These are phyloP conservation scores for Fusarium lyarnte DNA, from an alignment of 2,329 filamentous ascomycete species.

Conservation along the genomic window DNA sequence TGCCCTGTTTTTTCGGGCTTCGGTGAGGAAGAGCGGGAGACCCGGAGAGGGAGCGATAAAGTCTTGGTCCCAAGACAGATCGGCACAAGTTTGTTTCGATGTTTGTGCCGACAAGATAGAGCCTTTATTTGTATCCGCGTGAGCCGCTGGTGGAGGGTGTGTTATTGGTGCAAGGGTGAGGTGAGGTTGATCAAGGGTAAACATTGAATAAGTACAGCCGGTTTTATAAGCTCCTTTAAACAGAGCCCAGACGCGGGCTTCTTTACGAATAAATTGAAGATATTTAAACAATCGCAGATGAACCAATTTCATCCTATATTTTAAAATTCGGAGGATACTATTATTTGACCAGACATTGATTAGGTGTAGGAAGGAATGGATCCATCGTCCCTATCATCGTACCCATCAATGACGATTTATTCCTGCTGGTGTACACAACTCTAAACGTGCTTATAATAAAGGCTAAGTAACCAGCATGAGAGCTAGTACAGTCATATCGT, in stretches of 20 bases:
- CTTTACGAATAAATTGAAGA: neutral
- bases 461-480: neutral
- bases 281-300: neutral
- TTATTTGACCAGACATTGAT: neutral
- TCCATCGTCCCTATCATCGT: too few relatives aligned
- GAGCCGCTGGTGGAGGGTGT: slow-evolving; percentile 26
- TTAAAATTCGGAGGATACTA: neutral
- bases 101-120: neutral
- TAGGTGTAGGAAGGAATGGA: too few relatives aligned
- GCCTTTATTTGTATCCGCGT: slow-evolving; percentile 14
- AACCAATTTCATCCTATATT: neutral
- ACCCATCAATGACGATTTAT: neutral
- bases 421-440: neutral
- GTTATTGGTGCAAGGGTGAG: slow-evolving; percentile 1
- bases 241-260: neutral
- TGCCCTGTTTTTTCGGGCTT: slow-evolving; percentile 8
- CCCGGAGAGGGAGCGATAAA: neutral
- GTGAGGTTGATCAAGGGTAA: slow-evolving; percentile 8
- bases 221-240: neutral
- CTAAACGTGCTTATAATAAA: neutral
- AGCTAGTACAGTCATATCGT: neutral
- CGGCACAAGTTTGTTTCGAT: slow-evolving; percentile 4
- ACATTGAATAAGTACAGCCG: neutral
- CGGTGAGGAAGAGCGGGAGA: neutral
- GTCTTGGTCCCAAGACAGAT: slow-evolving; percentile 9